Conservation (phyloP, 805 yeast species). For the Clavispora carvajalis region DNA sequence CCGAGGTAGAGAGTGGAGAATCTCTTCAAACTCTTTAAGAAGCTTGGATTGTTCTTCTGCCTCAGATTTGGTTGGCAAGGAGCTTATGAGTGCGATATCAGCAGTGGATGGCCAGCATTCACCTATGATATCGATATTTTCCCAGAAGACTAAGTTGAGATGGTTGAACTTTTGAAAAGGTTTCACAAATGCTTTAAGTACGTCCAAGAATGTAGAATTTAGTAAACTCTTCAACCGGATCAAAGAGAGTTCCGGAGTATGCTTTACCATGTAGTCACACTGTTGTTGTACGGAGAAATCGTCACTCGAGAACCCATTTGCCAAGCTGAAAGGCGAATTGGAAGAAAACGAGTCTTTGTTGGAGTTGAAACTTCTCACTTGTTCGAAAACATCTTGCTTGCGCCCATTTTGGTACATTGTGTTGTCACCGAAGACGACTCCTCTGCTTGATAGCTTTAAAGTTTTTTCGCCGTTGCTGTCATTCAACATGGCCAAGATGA, state of each 20-base stretch:
- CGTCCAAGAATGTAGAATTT: conserved; percentile 32
- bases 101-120: conserved; percentile 11
- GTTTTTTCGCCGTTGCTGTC: conserved; percentile 28
- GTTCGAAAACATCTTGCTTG: conserved; percentile 21
- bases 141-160: conserved; percentile 21
- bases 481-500: conserved; percentile 35
- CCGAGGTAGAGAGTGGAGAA: conserved; percentile 16
- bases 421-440: conserved; percentile 27
- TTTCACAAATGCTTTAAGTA: conserved; percentile 26
- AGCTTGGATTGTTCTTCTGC: conserved; percentile 27
- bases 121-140: conserved; percentile 26
- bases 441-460: conserved; percentile 17
- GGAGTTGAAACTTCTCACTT: conserved; percentile 9
- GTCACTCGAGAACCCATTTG: conserved; percentile 9
- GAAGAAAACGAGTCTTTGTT: conserved; percentile 12
- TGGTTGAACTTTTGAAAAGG: conserved; percentile 28
- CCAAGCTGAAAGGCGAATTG: conserved; percentile 23
- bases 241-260: conserved; percentile 26
- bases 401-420: conserved; percentile 25
- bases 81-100: conserved; percentile 12
- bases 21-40: conserved; percentile 27
- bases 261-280: conserved; percentile 20
- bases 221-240: conserved; percentile 27
- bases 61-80: conserved; percentile 26
- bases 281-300: conserved; percentile 16